Percentiles rank a stretch among this genome's conserved stretches.
These are phyloP conservation scores for Exophiala lecanii-corni DNA, from an alignment of 2,329 filamentous ascomycete genomes.

Conservation along the genomic window DNA sequence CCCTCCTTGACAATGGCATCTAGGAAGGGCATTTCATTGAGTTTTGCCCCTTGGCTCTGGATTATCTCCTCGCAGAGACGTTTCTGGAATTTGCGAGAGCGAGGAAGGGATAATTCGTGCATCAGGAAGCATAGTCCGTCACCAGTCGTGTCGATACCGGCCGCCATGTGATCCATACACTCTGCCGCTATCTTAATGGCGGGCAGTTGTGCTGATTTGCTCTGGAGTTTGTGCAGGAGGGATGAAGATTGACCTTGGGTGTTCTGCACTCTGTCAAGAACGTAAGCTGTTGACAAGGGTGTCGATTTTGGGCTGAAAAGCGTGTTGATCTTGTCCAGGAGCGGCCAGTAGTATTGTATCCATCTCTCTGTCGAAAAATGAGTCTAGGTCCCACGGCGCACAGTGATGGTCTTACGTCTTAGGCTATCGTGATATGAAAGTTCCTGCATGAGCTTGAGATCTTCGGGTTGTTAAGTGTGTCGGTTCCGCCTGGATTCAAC, in stretches of 20 bases:
- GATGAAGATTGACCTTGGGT: slow-evolving; percentile 45
- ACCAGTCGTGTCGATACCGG: slow-evolving; percentile 67
- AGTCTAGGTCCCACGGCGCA: neutral
- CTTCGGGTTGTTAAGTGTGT: slow-evolving; percentile 53
- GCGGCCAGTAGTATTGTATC: slow-evolving; percentile 54
- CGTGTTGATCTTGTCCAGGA: slow-evolving; percentile 45
- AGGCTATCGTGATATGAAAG: slow-evolving; percentile 64
- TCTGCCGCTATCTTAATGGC: slow-evolving; percentile 44
- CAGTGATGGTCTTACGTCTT: slow-evolving; percentile 48
- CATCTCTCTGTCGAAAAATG: slow-evolving; percentile 50
- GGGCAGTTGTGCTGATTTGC: slow-evolving; percentile 33
- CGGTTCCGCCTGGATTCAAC: slow-evolving; percentile 62
- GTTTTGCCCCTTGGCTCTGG: slow-evolving; percentile 31
- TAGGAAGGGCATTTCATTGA: slow-evolving; percentile 37
- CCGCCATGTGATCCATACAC: slow-evolving; percentile 67
- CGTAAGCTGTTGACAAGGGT: slow-evolving; percentile 56
- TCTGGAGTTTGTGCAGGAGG: slow-evolving; percentile 56
- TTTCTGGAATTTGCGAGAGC: slow-evolving; percentile 49
- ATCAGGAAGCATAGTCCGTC: slow-evolving; percentile 67
- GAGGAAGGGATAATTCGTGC: slow-evolving; percentile 63
- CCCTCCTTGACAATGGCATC: slow-evolving; percentile 46
- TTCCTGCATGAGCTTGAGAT: slow-evolving; percentile 64
- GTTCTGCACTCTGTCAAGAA: slow-evolving; percentile 46
- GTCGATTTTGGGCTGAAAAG: slow-evolving; percentile 54
- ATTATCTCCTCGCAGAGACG: slow-evolving; percentile 51